Base-by-base conservation (phyloP, 2,329 filamentous ascomycete genomes). In the Torrubiella hemipterigena region DNA sequence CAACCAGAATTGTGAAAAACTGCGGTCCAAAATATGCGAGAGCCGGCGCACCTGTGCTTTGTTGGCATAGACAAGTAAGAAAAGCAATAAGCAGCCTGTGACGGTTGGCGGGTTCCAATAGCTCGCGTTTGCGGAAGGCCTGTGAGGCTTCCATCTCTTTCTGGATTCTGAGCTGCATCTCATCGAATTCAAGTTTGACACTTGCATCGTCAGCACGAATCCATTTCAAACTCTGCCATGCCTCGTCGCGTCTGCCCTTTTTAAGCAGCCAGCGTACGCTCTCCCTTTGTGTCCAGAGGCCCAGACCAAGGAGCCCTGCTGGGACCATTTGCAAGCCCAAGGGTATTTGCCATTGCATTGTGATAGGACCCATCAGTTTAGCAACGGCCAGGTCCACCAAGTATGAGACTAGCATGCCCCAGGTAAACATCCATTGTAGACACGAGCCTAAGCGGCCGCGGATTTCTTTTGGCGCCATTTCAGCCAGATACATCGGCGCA, bases 331-430 rank as follows among this genome's bases (percentile, higher is more conserved):
- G 61, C 12, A 67, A 46, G 2, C 53, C 56, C 4, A 63, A 54
- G 6, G 66, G 61, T 12, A 69, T 57, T 37, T 65, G 64, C 65
- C 65, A 69, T 42, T 69, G 65, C 7, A 42, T 46, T 0, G 60
- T 61, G 1, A 48, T 50, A 2, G 46, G 26, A 0, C 46, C 35
- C 16, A 67, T 45, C 29, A 61, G 51, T 23, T 52, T 48, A 3
- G 46, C 40, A 5, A 65, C 63, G 5, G 51, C 65, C 32, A 67
- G 69, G 35, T 65, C 61, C 15, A 68, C 42, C 52, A 61, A 61
- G 43, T 63, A 59, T 21, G 48, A 50, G 6, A 52, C 54, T 37
- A 61, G 51, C 13, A 59, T 56, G 12, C 59, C 60, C 5, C 59
- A 46, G 5, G 58, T 59, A 38, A 60, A 58, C 43, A 62, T 58